Base-by-base conservation (phyloP, 495 filamentous ascomycete genomes). In the Penicillium bovifimosum region DNA sequence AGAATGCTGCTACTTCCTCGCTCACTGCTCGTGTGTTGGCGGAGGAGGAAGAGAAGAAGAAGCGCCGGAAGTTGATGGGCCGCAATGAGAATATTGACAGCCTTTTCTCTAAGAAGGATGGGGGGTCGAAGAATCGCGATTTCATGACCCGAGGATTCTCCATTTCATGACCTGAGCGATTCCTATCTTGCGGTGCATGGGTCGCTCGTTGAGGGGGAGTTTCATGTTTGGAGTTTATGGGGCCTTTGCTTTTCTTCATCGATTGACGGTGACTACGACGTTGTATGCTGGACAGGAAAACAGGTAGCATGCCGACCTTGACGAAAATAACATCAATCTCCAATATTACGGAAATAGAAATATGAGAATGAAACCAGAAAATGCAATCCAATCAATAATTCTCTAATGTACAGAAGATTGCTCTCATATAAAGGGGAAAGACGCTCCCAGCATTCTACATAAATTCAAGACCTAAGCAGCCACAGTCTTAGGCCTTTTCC, bases 21-120 rank as follows among this genome's bases (percentile, higher is more conserved):
- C 68, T 97, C 17, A 95, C 93, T 6, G 87, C 86, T 0, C 89
- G 81, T 55, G 91, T 98, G 0, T 64, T 96, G 8, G 84, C 85
- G 8, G 93, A 96, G 53, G 86, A 96, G 64, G 85, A 89, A 41
- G 83, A 86, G 61, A 80, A 79, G 53, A 88, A 88, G 41, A 96
- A 95, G 66, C 72, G 84, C 52, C 79, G 90, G 39, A 96, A 88
- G 65, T 59, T 89, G 53, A 78, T 75, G 52, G 73, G 71, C 5
- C 63, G 74, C 42, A 91, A 83, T 67, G 82, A 85, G 35, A 90
- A 84, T 58, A 49, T 91, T 33, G 80, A 85, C 55, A 86, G 79
- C 56, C 68, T 91, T 26, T 91, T 88, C 58, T 80, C 81, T 2
- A 79, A 77, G 24, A 76, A 75, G 47, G 74, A 74, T 26, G 66